Conservation (phyloP, 202 grass and related monocot genomes). For the Cymbopogon flexuosus region DNA sequence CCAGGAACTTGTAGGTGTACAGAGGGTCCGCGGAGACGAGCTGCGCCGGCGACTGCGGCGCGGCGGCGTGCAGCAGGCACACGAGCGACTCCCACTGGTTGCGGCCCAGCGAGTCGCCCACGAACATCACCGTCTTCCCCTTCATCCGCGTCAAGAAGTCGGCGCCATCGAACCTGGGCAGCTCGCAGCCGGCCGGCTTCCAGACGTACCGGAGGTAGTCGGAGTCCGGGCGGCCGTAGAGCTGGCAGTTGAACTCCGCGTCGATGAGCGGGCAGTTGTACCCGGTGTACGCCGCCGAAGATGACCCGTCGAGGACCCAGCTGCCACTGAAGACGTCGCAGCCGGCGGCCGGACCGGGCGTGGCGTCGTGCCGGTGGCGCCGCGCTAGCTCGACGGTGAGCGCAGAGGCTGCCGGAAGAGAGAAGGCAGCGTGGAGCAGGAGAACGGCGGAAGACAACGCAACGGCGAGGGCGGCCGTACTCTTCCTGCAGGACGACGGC, state of each 20-base stretch:
- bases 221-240: constrained; percentile 77
- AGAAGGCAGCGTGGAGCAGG: constrained; percentile 25
- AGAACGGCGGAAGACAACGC: background rate
- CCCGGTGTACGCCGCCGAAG: constrained; percentile 43
- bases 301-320: constrained; percentile 54
- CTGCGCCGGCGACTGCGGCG: constrained; percentile 56
- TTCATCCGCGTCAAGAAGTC: constrained; percentile 74
- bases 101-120: constrained; percentile 85
- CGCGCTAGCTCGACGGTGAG: constrained; percentile 19
- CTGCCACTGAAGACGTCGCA: constrained; percentile 74
- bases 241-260: constrained; percentile 83
- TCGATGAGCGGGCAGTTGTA: constrained; percentile 78
- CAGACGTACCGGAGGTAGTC: constrained; percentile 74
- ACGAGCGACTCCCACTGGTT: constrained; percentile 90
- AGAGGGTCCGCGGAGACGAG: constrained; percentile 67
- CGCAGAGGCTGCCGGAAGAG: constrained; percentile 27
- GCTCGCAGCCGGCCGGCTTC: constrained; percentile 65
- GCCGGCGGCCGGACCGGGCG: background rate
- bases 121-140: constrained; percentile 93
- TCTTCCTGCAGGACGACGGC: background rate
- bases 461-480: background rate
- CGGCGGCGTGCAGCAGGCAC: constrained; percentile 77
- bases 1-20: constrained; percentile 69
- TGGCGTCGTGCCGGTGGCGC: constrained; percentile 35
- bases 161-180: constrained; percentile 66